Evolutionary conservation across 1,284 basidiomycete genomes (phyloP).

Genomic region (Cystobasidium sp.): DNA sequence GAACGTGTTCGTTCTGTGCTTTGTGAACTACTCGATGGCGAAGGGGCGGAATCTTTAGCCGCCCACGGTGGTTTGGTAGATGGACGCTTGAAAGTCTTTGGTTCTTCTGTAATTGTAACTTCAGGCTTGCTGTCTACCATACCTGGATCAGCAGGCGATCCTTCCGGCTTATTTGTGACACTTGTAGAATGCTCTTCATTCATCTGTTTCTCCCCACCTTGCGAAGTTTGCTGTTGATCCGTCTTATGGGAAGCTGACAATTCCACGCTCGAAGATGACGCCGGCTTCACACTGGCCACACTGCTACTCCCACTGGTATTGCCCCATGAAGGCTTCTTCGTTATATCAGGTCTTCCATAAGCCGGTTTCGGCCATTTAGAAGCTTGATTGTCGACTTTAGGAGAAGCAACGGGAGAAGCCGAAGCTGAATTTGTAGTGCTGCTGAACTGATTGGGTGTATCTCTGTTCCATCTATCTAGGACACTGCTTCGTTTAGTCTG

Average conservation of each 20-base stretch:
- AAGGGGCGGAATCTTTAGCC: neutral
- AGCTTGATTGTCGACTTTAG: neutral
- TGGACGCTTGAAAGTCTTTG: conserved; percentile 13
- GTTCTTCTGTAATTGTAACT: neutral
- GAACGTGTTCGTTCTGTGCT: neutral
- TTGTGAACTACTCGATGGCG: neutral
- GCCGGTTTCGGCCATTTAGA: conserved; percentile 31
- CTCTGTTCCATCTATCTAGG: conserved; percentile 32
- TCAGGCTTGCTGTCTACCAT: neutral
- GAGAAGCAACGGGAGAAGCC: conserved; percentile 9
- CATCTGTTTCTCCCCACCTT: too few species aligned
- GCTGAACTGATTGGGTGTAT: conserved; percentile 6
- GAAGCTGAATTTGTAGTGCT: neutral
- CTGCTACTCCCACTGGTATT: too few species aligned
- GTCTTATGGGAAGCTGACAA: too few species aligned
- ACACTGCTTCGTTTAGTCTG: conserved; percentile 35
- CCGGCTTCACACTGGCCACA: too few species aligned
- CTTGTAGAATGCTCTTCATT: too few species aligned
- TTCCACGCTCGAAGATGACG: too few species aligned
- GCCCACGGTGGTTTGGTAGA: conserved; percentile 25
- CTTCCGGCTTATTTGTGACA: neutral
- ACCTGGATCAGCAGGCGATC: neutral
- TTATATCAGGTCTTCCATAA: conserved; percentile 13
- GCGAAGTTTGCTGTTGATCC: too few species aligned
- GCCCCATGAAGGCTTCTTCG: neutral